phyloP scores from a whole-genome alignment of 2,329 filamentous ascomycete genomes.

The Tolypocladium inflatum region DNA sequence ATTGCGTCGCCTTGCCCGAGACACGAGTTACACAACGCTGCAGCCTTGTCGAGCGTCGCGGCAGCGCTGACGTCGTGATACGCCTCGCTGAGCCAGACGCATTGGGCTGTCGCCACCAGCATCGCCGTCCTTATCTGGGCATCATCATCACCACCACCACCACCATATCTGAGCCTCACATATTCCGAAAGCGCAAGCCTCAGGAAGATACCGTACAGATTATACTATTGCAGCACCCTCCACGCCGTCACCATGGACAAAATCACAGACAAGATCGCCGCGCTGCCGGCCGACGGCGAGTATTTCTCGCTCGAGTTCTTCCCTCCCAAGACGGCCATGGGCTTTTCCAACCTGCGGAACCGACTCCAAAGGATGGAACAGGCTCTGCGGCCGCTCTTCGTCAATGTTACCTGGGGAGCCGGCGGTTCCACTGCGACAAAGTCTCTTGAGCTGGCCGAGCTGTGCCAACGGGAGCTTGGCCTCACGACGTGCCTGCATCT shows the following conservation, averaged over 20 bases:
- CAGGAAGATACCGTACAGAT: background rate
- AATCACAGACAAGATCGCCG: constrained; percentile 91
- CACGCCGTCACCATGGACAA: constrained; percentile 53
- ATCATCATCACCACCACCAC: background rate
- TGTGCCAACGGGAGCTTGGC: constrained; percentile 85
- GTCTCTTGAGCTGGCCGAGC: constrained; percentile 86
- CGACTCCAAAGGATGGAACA: constrained; percentile 93
- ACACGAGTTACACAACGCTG: background rate
- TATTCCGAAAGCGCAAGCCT: background rate
- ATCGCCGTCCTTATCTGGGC: background rate
- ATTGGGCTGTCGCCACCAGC: background rate
- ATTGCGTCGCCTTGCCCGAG: background rate
- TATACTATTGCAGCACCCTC: background rate
- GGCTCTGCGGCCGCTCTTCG: constrained; percentile 82
- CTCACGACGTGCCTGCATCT: constrained; percentile 93
- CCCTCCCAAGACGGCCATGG: constrained; percentile 93
- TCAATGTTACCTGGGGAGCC: constrained; percentile 96
- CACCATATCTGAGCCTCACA: background rate
- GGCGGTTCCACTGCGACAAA: constrained; percentile 87
- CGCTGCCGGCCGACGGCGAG: constrained; percentile 67
- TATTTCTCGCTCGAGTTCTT: constrained; percentile 99
- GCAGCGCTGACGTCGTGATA: background rate
- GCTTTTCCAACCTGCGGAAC: constrained; percentile 85
- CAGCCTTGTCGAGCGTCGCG: background rate
- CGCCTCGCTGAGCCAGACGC: background rate